Base-by-base conservation (phyloP, 768 basidiomycete genomes). In the Mycena vitilis region DNA sequence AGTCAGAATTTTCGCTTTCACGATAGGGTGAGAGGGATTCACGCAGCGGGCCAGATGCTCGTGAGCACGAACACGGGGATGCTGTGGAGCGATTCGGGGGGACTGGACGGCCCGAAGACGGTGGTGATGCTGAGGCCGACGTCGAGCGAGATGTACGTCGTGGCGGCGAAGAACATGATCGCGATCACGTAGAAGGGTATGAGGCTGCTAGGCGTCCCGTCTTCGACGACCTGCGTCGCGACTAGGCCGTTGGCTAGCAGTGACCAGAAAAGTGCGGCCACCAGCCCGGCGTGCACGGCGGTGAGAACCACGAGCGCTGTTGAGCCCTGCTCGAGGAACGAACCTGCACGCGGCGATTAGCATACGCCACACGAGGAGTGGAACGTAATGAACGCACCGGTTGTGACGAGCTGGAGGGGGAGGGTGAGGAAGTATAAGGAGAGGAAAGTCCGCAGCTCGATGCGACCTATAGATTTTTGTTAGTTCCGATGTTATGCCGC, bases 221-320 rank as follows among this genome's bases (percentile, higher is more conserved):
- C 97, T 77, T 98, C 97, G 62, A 98, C 93, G 56, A 96, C 76
- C 79, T 99, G 97, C n/a, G 91, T 93, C 42, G 91, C 89, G 23
- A 95, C 86, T 66, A 95, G 79, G 11, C 85, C 92, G 78, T 93
- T 95, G 38, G 85, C 93, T 60, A 94, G 81, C 70, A 95, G 80
- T 9, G 86, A 74, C 93, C 95, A 95, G 76, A 95, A 96, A 5
- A 95, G 80, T 4, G 91, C 86, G 5, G 88, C 90, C 51, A 96
- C 87, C 20, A 90, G 69, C 5, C 90, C 95, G 2, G 93, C 89
- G 70, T 98, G 96, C 11, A 97, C 82, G 0, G 95, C 92, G 0
- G 86, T 88, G 66, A 97, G 72, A 34, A 87, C 87, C 22, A 91
- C 87, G 25, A 97, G 84, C 1, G 88, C 81, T 0, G 86, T 89